Percentiles rank a stretch among this genome's conserved stretches.
Evolutionary conservation across 768 basidiomycete species (phyloP).

Genomic region (Boletus patriciae): DNA sequence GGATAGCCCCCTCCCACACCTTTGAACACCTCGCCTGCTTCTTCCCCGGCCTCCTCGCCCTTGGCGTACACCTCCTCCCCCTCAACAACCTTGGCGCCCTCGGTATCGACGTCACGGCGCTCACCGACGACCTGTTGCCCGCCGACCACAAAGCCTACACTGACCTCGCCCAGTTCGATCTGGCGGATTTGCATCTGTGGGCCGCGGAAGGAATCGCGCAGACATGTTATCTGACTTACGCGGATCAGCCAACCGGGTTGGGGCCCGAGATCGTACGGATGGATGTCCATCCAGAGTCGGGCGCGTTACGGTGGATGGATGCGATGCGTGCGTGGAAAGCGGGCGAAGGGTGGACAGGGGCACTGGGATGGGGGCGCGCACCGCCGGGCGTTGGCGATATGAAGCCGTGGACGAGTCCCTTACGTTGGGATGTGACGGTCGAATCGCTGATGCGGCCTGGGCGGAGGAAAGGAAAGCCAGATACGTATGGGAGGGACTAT

Average conservation of each 20-base stretch:
- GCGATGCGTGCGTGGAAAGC: constrained; percentile 47
- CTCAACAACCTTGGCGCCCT: constrained; percentile 49
- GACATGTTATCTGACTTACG: constrained; percentile 70
- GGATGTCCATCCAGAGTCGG: constrained; percentile 7
- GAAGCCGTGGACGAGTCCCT: constrained; percentile 21
- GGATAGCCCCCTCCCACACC: constrained; percentile 40
- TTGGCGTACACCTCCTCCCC: constrained; percentile 64
- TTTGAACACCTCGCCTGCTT: constrained; percentile 80
- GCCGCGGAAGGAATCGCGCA: constrained; percentile 75
- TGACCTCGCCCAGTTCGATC: constrained; percentile 43
- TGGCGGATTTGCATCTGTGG: constrained; percentile 67
- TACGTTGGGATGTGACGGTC: constrained; percentile 1
- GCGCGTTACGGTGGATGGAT: constrained; percentile 26
- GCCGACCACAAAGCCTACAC: constrained; percentile 32
- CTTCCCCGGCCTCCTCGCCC: constrained; percentile 71
- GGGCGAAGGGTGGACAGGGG: background rate
- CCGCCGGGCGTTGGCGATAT: constrained; percentile 53
- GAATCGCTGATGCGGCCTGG: background rate
- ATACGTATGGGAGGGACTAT: constrained; percentile 52
- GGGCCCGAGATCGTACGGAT: constrained; percentile 52
- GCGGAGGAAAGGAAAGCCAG: background rate
- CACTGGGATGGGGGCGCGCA: constrained; percentile 36
- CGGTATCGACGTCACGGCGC: constrained; percentile 44
- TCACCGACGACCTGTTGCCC: constrained; percentile 28
- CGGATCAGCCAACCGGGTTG: constrained; percentile 66